phyloP scores from a whole-genome alignment of 768 basidiomycete genomes.

The Pleurotus cornucopiae region DNA sequence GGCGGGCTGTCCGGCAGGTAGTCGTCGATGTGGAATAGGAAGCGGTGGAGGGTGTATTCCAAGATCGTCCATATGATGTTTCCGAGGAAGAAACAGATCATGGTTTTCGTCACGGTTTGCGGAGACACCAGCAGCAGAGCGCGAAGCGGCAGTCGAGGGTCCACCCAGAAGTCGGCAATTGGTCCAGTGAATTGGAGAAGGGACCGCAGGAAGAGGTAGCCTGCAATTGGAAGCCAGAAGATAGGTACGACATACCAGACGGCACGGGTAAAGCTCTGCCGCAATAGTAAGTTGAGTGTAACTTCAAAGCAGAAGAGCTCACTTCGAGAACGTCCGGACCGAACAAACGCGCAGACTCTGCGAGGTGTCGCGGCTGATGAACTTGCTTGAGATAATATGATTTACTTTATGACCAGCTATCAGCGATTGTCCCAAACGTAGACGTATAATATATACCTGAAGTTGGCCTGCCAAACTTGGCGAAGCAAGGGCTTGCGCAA shows the following conservation, averaged over 20 bases:
- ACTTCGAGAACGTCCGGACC: conserved; percentile 81
- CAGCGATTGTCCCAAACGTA: not conserved
- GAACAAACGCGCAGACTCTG: conserved; percentile 84
- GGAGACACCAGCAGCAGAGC: conserved; percentile 44
- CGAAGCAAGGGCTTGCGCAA: conserved; percentile 76
- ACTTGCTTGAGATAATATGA: conserved; percentile 95
- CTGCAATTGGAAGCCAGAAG: conserved; percentile 86
- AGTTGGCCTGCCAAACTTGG: conserved; percentile 88
- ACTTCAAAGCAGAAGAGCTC: not conserved
- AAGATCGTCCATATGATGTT: conserved; percentile 92
- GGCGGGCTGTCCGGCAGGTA: conserved; percentile 77
- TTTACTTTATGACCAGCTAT: conserved; percentile 50
- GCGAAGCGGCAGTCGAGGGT: conserved; percentile 53
- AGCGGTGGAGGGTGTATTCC: conserved; percentile 92
- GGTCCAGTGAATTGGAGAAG: conserved; percentile 73
- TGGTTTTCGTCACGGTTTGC: conserved; percentile 47
- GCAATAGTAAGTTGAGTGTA: not conserved
- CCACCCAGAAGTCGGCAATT: conserved; percentile 56
- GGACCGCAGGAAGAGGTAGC: conserved; percentile 79
- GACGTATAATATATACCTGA: conserved; percentile 48
- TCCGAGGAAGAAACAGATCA: conserved; percentile 74
- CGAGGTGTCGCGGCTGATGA: conserved; percentile 89
- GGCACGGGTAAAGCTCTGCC: conserved; percentile 75
- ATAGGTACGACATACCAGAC: conserved; percentile 92
- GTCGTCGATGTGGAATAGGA: conserved; percentile 94